Percentiles rank a stretch among this genome's conserved stretches.
Conservation (phyloP, 2,329 filamentous ascomycete genomes). For the Arthrobotrys conoides region DNA sequence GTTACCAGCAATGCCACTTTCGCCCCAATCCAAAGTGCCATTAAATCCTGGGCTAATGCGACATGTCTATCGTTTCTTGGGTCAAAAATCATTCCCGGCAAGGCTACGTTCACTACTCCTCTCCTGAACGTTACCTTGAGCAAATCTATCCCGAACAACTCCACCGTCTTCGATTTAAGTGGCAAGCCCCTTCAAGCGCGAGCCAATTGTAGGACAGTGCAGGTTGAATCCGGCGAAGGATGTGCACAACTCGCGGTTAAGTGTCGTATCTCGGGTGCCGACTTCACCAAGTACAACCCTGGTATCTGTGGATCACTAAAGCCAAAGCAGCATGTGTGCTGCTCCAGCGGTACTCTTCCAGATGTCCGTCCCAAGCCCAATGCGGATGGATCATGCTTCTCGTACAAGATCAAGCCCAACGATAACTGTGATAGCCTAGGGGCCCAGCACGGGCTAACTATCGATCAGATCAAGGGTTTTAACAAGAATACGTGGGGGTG, state of each 20-base stretch:
- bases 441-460: slow-evolving; percentile 65
- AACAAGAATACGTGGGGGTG: slow-evolving; percentile 70
- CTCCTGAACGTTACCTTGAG: slow-evolving; percentile 46
- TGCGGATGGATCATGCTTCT: neutral
- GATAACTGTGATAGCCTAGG: neutral
- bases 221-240: slow-evolving; percentile 66
- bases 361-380: slow-evolving; percentile 62
- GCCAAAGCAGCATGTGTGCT: slow-evolving; percentile 67
- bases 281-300: slow-evolving; percentile 68
- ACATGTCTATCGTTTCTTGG: slow-evolving; percentile 64
- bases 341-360: slow-evolving; percentile 66
- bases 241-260: slow-evolving; percentile 67
- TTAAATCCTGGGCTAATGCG: slow-evolving; percentile 65
- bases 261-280: slow-evolving; percentile 67
- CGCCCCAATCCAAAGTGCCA: slow-evolving; percentile 64
- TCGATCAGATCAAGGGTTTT: slow-evolving; percentile 66
- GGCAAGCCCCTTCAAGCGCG: slow-evolving; percentile 50
- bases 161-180: slow-evolving; percentile 60
- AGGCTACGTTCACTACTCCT: slow-evolving; percentile 64
- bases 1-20: slow-evolving; percentile 66
- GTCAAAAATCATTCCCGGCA: slow-evolving; percentile 60
- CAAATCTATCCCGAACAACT: slow-evolving; percentile 61
- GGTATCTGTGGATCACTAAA: slow-evolving; percentile 65
- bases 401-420: neutral
- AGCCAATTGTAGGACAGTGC: slow-evolving; percentile 64